Evolutionary conservation across 2,329 filamentous ascomycete species (phyloP).

Genomic region (Fusarium sp.): DNA sequence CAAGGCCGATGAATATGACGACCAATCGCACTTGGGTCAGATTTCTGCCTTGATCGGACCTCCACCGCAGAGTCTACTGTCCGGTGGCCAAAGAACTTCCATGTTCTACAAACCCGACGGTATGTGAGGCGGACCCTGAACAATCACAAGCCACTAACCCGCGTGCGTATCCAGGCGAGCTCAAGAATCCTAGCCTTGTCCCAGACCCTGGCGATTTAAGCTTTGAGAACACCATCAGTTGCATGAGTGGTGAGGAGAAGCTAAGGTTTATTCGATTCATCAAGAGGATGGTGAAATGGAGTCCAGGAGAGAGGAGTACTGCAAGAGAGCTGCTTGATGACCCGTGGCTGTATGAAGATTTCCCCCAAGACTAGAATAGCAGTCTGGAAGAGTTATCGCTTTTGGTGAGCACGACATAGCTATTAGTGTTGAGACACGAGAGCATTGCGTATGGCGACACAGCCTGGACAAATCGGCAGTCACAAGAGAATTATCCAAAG

Average conservation of each 20-base stretch:
- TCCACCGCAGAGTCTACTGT: background rate
- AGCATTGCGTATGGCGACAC: background rate
- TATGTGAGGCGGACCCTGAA: background rate
- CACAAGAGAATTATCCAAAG: rapidly evolving
- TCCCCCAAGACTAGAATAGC: background rate
- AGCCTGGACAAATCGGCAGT: background rate
- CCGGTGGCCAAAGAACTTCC: background rate
- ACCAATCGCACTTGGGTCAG: constrained; percentile 5
- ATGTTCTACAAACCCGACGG: background rate
- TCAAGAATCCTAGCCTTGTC: constrained; percentile 32
- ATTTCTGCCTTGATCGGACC: constrained; percentile 7
- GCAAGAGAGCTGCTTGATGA: constrained; percentile 44
- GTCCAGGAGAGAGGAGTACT: constrained; percentile 42
- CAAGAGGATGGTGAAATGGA: constrained; percentile 44
- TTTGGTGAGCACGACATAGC: background rate
- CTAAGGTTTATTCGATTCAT: constrained; percentile 44
- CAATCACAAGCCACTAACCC: background rate
- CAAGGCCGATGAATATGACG: constrained; percentile 3
- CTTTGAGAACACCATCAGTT: constrained; percentile 2
- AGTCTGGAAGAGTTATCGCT: background rate
- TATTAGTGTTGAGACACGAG: background rate
- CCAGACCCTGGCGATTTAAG: constrained; percentile 29
- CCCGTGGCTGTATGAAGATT: constrained; percentile 36
- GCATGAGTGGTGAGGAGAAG: background rate
- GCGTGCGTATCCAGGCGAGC: constrained; percentile 15